Base-by-base conservation (phyloP, 2,329 filamentous ascomycete species). In the Sarocladium kiliense region DNA sequence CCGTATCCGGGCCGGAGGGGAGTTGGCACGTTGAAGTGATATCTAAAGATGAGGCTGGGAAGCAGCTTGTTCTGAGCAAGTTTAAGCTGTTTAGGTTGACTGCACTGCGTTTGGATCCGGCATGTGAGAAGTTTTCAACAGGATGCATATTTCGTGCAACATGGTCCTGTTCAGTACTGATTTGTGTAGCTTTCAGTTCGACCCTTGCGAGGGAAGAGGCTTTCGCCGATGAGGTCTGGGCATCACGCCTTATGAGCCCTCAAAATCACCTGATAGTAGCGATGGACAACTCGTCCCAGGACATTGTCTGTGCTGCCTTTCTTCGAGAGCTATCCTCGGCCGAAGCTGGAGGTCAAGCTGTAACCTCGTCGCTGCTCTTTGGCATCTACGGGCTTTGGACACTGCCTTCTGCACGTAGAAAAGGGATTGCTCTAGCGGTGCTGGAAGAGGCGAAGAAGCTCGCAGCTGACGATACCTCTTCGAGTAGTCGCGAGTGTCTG, bases 51-150 rank as follows among this genome's bases (percentile, higher is more conserved):
- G 47, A 34, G n/a, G 47, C 16, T 21, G 47, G 47, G 12, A 32
- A 23, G 47, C 6, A 51, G 25, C 14, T 34, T 5, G 27, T 51
- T 11, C 18, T 51, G 47, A 36, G 19, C 12, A 23, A 36, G n/a
- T 51, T 12, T 16, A 51, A 51, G 47, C 47, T 27, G 11, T 51
- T 51, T n/a, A 7, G 47, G 27, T 25, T 51, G 47, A 51, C 26
- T 7, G 47, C 47, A 12, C 27, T 51, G 27, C 47, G 47, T 6
- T 4, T 51, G n/a, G 30, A 51, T 36, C 47, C 47, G 4, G 27
- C 26, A 19, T 27, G 47, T 36, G n/a, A 51, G 25, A 16, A 3
- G 11, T 10, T 27, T n/a, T n/a, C 7, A 45, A 9, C 42, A 26
- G 18, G 21, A 45, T 18, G 14, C 14, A 34, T 45, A 10, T 41